Percentiles rank a stretch among this genome's conserved stretches.
Evolutionary conservation across 306 rosid genomes (phyloP).

Genomic region (Canavalia ensiformis): DNA sequence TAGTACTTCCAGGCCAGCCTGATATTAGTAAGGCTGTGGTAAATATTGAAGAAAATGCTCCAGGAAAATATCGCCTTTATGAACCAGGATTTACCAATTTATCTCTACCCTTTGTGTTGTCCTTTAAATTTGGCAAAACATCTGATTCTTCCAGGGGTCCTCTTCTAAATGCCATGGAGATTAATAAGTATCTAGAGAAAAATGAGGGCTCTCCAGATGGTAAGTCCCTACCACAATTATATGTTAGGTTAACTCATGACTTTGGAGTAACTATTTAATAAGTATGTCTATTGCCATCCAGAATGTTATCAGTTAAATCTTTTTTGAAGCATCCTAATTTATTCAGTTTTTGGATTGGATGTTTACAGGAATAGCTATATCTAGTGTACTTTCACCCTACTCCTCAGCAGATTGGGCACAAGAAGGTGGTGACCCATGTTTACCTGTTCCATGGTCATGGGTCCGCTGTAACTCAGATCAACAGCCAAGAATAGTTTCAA

Average conservation of each 20-base stretch:
- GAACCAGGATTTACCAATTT: slow-evolving; percentile 87
- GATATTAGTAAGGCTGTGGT: slow-evolving; percentile 84
- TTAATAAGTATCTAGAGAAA: slow-evolving; percentile 81
- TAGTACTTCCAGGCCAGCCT: slow-evolving; percentile 75
- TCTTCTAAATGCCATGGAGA: slow-evolving; percentile 94
- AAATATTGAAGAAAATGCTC: slow-evolving; percentile 95
- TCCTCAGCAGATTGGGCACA: slow-evolving; percentile 74
- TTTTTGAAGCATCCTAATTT: slow-evolving; percentile 31
- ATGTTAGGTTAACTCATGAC: slow-evolving; percentile 23
- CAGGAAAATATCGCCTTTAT: slow-evolving; percentile 83
- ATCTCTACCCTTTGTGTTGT: slow-evolving; percentile 85
- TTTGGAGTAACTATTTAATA: slow-evolving; percentile 7
- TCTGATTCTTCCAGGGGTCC: slow-evolving; percentile 90
- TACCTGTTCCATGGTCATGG: slow-evolving; percentile 99
- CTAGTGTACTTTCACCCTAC: slow-evolving; percentile 67
- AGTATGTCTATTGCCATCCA: slow-evolving; percentile 2
- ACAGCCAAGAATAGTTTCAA: slow-evolving; percentile 81
- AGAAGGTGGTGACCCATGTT: slow-evolving; percentile 98
- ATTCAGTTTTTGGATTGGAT: slow-evolving; percentile 51
- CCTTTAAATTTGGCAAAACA: slow-evolving; percentile 80
- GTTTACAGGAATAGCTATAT: slow-evolving; percentile 71
- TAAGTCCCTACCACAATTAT: slow-evolving; percentile 43
- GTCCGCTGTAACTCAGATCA: slow-evolving; percentile 80
- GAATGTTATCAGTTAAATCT: slow-evolving; percentile 21
- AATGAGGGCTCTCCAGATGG: slow-evolving; percentile 87